Evolutionary conservation across 106 monocot species (phyloP), one percentile per base, ranked within the genome.

Genomic region (Dendrobium catenatum): DNA sequence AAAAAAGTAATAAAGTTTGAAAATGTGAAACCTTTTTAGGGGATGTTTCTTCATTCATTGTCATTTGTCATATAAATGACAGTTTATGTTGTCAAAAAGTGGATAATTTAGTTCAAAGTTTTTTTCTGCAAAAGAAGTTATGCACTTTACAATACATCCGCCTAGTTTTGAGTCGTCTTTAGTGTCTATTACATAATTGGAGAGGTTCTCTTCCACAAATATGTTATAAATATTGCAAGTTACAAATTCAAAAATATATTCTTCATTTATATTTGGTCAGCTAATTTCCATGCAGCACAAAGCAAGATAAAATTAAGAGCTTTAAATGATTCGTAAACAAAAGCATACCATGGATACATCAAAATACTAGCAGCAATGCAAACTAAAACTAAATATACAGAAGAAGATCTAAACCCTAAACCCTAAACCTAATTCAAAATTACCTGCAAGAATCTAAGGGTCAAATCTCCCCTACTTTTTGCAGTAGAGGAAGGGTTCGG

Each of bases 361-460:
- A 18, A 58, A 4, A 13, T 13, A 4, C 15, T 58, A 58, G 17
- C 58, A 58, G 5, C 22, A 7, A 61, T 8, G 22, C 61, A 22
- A 61, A 58, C 17, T 20, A 19, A 58, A 22, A 5, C 22, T 61
- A 61, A 61, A 61, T n/a, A 61, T 0, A 8, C 61, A 61, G 61
- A 22, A 61, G 6, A 22, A 4, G 22, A 61, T 6, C 61, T 61
- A 22, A 61, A 22, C n/a, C 61, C 19, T 27, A 27, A 31, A 31
- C 31, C 31, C 31, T 13, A 51, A 51, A 15, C 51, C 11, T 51
- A 29, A 15, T 72, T 19, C 43, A 74, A 9, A 40, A 81, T 13
- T 66, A 99, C 98, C 95, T 91, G 61, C 44, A 99, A 82, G 83
- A 98, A 98, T 81, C 83, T 89, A 37, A 84, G 22, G 2, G 94